Percentiles rank a stretch among this genome's conserved stretches.
phyloP scores from a whole-genome alignment of 257 asterid species.

The Petrea volubilis region DNA sequence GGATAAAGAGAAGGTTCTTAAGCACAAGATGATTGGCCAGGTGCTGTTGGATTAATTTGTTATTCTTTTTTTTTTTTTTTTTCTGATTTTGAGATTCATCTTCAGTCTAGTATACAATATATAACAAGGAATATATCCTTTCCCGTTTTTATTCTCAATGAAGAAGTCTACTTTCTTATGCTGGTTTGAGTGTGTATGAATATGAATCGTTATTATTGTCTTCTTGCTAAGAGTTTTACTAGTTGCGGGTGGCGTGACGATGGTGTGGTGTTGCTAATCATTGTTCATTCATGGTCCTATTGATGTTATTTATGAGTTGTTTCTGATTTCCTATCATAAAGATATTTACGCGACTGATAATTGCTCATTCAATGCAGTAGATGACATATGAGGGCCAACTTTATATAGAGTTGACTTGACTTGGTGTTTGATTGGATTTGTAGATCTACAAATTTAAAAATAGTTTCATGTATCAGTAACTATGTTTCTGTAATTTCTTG shows the following conservation, averaged over 20 bases:
- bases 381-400: background rate
- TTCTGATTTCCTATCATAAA: background rate
- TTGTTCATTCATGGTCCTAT: background rate
- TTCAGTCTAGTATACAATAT: no score
- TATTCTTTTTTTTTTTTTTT: background rate
- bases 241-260: background rate
- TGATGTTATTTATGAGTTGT: background rate
- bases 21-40: constrained; percentile 94
- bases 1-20: constrained; percentile 87
- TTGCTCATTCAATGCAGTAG: background rate
- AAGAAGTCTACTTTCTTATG: background rate
- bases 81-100: background rate
- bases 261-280: background rate
- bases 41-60: constrained; percentile 29
- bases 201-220: background rate
- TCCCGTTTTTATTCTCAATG: no score
- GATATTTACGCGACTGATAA: background rate
- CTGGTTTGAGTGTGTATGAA: background rate
- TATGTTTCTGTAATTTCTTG: background rate
- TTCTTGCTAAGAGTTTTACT: background rate
- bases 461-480: background rate
- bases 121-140: no score
- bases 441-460: background rate
- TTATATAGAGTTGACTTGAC: background rate
- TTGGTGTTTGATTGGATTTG: background rate